These are phyloP conservation scores for Chaetomium sp. DNA, from an alignment of 2,329 filamentous ascomycete species.

Conservation along the genomic window DNA sequence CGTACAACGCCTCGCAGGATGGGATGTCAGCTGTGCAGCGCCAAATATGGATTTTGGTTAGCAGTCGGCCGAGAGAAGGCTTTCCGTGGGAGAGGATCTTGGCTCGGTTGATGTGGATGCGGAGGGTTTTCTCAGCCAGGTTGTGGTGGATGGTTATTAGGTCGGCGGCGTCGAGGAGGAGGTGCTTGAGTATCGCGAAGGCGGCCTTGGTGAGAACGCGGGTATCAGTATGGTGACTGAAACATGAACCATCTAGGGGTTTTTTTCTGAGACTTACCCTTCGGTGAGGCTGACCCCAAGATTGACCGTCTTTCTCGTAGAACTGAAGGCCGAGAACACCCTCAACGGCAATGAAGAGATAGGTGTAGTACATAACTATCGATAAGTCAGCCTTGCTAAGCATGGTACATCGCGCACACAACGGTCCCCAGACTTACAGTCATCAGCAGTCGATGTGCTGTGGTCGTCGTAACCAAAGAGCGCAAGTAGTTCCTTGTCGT, in stretches of 20 bases:
- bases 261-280: conserved; percentile 20
- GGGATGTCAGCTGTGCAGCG: conserved; percentile 55
- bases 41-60: conserved; percentile 54
- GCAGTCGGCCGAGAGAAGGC: conserved; percentile 50
- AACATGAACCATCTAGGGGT: no score
- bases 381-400: not conserved
- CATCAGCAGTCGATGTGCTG: conserved; percentile 31
- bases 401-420: no score
- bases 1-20: conserved; percentile 49
- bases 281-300: conserved; percentile 27
- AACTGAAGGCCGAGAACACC: no score
- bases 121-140: conserved; percentile 39
- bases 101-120: conserved; percentile 48
- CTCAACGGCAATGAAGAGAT: no score
- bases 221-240: not conserved
- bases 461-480: conserved; percentile 35
- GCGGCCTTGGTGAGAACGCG: conserved; percentile 38
- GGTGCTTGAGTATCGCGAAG: conserved; percentile 55
- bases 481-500: conserved; percentile 35
- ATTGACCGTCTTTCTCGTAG: no score
- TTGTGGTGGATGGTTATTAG: conserved; percentile 46
- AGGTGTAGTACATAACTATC: no score
- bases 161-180: conserved; percentile 47
- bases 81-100: conserved; percentile 52
- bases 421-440: conserved; percentile 26